These are phyloP conservation scores for Meredithiella fracta DNA, from an alignment of 2,329 filamentous ascomycete genomes.

Conservation along the genomic window DNA sequence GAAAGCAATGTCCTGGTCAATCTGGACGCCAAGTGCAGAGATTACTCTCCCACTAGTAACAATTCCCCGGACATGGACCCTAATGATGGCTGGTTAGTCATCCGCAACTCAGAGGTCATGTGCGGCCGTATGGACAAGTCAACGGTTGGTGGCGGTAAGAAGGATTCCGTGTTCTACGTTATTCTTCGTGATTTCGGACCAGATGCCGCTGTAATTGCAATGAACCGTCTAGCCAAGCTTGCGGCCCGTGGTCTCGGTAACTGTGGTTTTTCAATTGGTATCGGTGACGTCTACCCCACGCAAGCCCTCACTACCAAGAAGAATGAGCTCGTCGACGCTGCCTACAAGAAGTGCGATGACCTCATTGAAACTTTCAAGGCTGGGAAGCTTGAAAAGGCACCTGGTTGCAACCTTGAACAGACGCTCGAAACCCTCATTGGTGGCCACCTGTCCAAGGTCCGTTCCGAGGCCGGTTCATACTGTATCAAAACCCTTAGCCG, in stretches of 20 bases:
- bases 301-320: conserved; percentile 55
- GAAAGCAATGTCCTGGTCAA: conserved; percentile 73
- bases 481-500: conserved; percentile 81
- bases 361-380: conserved; percentile 66
- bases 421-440: conserved; percentile 84
- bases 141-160: conserved; percentile 92
- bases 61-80: conserved; percentile 56
- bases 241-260: conserved; percentile 80
- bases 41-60: conserved; percentile 49
- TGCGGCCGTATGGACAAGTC: conserved; percentile 96
- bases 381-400: conserved; percentile 67
- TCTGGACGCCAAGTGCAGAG: conserved; percentile 78
- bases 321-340: conserved; percentile 54
- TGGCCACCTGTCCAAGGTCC: conserved; percentile 79
- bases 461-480: conserved; percentile 76
- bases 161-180: conserved; percentile 93
- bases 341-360: conserved; percentile 68
- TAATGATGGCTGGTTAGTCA: conserved; percentile 79
- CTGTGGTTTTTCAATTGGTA: conserved; percentile 88
- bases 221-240: conserved; percentile 85
- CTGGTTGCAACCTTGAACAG: conserved; percentile 80
- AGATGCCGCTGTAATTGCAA: conserved; percentile 70
- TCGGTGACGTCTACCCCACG: conserved; percentile 83
- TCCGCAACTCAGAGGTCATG: conserved; percentile 95
- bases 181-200: conserved; percentile 90